Conservation (phyloP, 805 yeast species). For the Grigorovia humatica region DNA sequence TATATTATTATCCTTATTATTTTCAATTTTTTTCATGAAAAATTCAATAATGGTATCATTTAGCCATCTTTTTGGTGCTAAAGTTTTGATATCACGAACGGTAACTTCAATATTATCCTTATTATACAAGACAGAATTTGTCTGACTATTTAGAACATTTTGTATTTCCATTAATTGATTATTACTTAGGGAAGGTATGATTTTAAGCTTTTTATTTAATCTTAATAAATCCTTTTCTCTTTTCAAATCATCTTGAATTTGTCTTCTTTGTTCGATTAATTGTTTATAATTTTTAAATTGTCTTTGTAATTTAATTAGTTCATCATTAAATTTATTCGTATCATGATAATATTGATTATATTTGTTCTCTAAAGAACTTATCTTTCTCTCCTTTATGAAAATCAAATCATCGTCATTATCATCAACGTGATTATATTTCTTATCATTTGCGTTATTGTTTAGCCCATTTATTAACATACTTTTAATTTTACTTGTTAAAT, state of each 20-base stretch:
- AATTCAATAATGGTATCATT: constrained; percentile 87
- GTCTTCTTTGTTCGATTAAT: constrained; percentile 34
- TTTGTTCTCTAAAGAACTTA: constrained; percentile 20
- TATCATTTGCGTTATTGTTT: neutral
- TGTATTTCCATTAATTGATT: constrained; percentile 19
- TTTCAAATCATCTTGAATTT: constrained; percentile 27
- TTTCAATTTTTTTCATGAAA: constrained; percentile 39
- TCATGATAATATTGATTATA: constrained; percentile 13
- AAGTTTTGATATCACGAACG: constrained; percentile 58
- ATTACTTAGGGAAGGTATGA: constrained; percentile 21
- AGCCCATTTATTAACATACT: constrained; percentile 9
- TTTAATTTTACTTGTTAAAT: constrained; percentile 23
- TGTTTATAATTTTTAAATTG: constrained; percentile 36
- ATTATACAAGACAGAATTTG: constrained; percentile 20
- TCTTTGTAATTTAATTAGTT: constrained; percentile 23
- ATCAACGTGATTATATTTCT: neutral
- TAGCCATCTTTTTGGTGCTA: constrained; percentile 68
- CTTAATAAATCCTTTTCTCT: constrained; percentile 11
- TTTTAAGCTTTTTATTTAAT: neutral
- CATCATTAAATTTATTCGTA: constrained; percentile 19
- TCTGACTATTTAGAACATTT: constrained; percentile 22
- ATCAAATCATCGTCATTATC: constrained; percentile 20
- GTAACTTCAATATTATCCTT: constrained; percentile 46
- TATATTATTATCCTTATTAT: constrained; percentile 25
- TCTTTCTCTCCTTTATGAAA: constrained; percentile 20